Evolutionary conservation across 495 filamentous ascomycete genomes (phyloP).

Genomic region (Ramalina peruviana): DNA sequence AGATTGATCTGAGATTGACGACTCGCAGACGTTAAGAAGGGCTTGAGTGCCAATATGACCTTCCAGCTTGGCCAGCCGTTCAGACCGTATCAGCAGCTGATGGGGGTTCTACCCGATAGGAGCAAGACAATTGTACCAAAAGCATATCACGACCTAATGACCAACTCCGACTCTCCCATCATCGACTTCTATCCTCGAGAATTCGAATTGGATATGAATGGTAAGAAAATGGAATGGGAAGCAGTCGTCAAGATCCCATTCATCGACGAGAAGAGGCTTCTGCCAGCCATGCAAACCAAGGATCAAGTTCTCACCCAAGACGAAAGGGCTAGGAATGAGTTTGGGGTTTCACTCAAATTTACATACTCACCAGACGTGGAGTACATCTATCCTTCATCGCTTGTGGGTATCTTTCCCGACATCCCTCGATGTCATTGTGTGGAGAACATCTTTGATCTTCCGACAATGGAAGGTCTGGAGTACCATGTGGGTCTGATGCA

Average conservation of each 20-base stretch:
- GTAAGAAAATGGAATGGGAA: slow-evolving; percentile 99
- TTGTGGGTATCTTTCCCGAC: slow-evolving; percentile 85
- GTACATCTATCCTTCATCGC: slow-evolving; percentile 69
- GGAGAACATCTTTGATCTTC: slow-evolving; percentile 89
- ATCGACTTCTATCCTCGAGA: slow-evolving; percentile 97
- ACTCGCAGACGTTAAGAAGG: slow-evolving; percentile 66
- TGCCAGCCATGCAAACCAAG: slow-evolving; percentile 72
- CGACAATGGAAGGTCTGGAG: slow-evolving; percentile 79
- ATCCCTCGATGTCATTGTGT: slow-evolving; percentile 77
- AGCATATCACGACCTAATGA: slow-evolving; percentile 89
- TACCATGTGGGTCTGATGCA: slow-evolving; percentile 73
- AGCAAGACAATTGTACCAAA: slow-evolving; percentile 89
- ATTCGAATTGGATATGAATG: slow-evolving; percentile 98
- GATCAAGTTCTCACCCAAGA: slow-evolving; percentile 60
- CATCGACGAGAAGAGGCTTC: slow-evolving; percentile 77
- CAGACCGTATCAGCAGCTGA: slow-evolving; percentile 86
- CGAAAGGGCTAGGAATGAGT: slow-evolving; percentile 72
- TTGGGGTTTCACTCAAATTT: slow-evolving; percentile 87
- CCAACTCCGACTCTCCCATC: slow-evolving; percentile 77
- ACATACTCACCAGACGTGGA: slow-evolving; percentile 64
- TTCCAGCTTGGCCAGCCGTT: slow-evolving; percentile 93
- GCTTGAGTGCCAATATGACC: slow-evolving; percentile 72
- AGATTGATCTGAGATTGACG: not conserved
- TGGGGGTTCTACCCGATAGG: slow-evolving; percentile 94
- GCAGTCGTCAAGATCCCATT: slow-evolving; percentile 98